Base-by-base conservation (phyloP, 345 rosid species). In the Gossypium thurberi region DNA sequence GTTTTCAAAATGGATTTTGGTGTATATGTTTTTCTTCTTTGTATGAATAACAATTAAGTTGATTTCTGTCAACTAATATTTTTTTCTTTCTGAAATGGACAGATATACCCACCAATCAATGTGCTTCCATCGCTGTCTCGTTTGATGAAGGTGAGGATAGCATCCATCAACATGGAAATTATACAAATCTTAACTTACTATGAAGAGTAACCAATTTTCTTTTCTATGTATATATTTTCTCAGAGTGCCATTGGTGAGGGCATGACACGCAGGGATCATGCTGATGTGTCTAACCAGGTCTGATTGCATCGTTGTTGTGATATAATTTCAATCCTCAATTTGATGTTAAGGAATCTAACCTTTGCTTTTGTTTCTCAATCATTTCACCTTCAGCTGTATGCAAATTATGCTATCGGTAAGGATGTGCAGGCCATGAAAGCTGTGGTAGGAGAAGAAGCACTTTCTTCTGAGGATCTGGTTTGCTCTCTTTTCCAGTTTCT, bases 191-290 rank as follows among this genome's bases (percentile, higher is more conserved):
- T 17, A 42, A 62, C 12, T 37, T 33, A 37, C 6, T 25, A 25
- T 59, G 46, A 63, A 63, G 23, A 20, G 37, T 65, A 44, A 44
- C 25, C 70, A 65, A 23, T 66, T 1, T 46, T 47, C 53, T 12
- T 33, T 33, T 23, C 0, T 65, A 20, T 64, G 10, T 48, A 2
- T 25, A 28, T 28, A 4, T 3, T 23, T 8, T 48, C 43, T 77
- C 80, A 94, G 98, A 94, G 98, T 83, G 98, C 98, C 76, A 92
- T 94, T 77, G 98, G 98, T 13, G 97, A 94, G 78, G 98, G 98
- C 23, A 94, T 94, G 97, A 94, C 98, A 71, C 95, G 97, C 8
- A 82, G 86, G 74, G 98, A 91, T 84, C 98, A 94, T 78, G 68
- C 98, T 10, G 98, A 94, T 81, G 96, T 94, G 69, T 94, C 97